Base-by-base conservation (phyloP, 1,284 basidiomycete genomes). In the Tilletia setariae region DNA sequence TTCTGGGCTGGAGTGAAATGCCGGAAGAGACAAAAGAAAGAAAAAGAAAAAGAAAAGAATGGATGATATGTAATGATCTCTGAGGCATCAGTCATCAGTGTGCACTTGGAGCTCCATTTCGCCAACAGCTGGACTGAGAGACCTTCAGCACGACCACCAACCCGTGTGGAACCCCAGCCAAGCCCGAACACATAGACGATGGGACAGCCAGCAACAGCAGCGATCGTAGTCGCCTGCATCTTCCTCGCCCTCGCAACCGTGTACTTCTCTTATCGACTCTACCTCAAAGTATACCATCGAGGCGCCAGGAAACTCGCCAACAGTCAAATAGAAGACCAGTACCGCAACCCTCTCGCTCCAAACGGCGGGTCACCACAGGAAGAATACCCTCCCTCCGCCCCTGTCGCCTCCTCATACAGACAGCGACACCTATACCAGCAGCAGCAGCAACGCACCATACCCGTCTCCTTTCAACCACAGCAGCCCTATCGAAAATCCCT, bases 191-290 rank as follows among this genome's bases (percentile, higher is more conserved):
- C 64, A 66, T 11, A 9, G 13, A 65, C 42, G 67, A 79, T 79
- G 77, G 70, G 68, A 25, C 77, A 79, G 47, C 77, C 77, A 35
- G 66, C 67, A 13, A 77, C 76, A 9, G 77, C 77, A 44, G 77
- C 71, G 63, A 76, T 77, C 40, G 70, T 59, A 23, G 76, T 79
- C 4, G 77, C 68, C 59, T 44, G 71, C 66, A 79, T 79, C 68
- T 79, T 79, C 63, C 70, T 70, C 42, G 74, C 70, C 46, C 49
- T 75, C 16, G 73, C 72, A 1, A 66, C 68, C 63, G 28, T 75
- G 59, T 74, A 71, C 61, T 69, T 74, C 6, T 61, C 69, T 9
- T 79, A 77, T 68, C 71, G 71, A 51, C 44, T 66, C 16, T 78
- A 78, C 64, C 40, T 66, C 63, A 76, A 75, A 49, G 46, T 42